These are phyloP conservation scores for Amanita muscaria DNA, from an alignment of 768 basidiomycete species.

Conservation along the genomic window DNA sequence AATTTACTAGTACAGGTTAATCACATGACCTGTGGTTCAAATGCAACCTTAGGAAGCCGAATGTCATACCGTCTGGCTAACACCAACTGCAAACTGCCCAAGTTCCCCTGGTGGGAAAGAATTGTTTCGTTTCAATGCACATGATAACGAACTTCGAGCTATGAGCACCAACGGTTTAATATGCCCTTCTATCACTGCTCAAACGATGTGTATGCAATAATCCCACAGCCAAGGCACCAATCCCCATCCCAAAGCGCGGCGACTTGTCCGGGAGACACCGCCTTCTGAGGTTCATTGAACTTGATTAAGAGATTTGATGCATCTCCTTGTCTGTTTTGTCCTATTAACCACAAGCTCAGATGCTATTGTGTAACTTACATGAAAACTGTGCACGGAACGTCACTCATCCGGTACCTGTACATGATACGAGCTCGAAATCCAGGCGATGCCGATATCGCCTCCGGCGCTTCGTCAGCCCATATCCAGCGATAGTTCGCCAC, in stretches of 20 bases:
- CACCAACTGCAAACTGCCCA: no score
- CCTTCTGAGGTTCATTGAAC: constrained; percentile 54
- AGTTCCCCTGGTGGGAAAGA: no score
- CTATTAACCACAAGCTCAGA: background rate
- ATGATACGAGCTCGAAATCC: constrained; percentile 48
- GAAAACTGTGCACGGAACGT: constrained; percentile 43
- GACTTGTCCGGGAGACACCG: constrained; percentile 75
- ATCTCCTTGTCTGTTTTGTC: constrained; percentile 10
- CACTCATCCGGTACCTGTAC: constrained; percentile 62
- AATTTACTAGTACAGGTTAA: no score
- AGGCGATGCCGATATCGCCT: constrained; percentile 25
- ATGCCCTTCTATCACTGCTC: background rate
- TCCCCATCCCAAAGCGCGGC: constrained; percentile 63
- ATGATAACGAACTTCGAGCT: no score
- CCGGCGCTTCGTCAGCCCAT: constrained; percentile 53
- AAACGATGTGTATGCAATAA: constrained; percentile 32
- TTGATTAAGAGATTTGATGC: constrained; percentile 20
- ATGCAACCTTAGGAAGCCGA: no score
- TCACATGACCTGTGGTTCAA: no score
- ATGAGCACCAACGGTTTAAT: no score
- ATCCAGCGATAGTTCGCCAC: constrained; percentile 67
- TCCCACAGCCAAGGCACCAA: constrained; percentile 81
- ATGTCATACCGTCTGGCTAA: no score
- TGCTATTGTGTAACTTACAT: constrained; percentile 27
- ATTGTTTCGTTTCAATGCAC: no score